Conservation (phyloP, 2,329 filamentous ascomycete species). For the Daldinia sp. region DNA sequence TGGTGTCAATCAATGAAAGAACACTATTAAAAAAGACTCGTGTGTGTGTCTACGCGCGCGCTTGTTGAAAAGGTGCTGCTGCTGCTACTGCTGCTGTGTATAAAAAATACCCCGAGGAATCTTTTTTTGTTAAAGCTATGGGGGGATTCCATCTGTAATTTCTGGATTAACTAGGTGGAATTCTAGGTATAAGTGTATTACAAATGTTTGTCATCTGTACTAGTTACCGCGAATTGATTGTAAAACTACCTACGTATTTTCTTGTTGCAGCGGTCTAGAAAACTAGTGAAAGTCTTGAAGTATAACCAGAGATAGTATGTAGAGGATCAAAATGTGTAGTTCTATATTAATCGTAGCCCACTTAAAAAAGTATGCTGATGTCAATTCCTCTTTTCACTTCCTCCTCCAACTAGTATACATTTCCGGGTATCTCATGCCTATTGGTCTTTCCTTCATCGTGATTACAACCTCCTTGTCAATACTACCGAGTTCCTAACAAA, state of each 20-base stretch:
- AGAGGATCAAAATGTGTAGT: not conserved
- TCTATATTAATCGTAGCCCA: too few species aligned
- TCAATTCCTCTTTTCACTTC: not conserved
- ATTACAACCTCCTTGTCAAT: not conserved
- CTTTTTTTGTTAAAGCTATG: not conserved
- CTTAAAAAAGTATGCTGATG: not conserved
- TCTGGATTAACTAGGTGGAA: not conserved
- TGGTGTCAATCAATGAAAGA: constrained; percentile 45
- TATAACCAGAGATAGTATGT: not conserved
- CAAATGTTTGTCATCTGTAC: constrained; percentile 7
- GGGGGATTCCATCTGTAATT: constrained; percentile 1
- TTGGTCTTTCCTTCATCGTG: not conserved
- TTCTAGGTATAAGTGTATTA: constrained; percentile 6
- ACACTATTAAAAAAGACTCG: constrained; percentile 34
- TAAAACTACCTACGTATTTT: not conserved
- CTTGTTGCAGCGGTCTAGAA: not conserved
- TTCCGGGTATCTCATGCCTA: not conserved
- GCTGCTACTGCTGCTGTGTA: constrained; percentile 2
- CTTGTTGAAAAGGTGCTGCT: not conserved
- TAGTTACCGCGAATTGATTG: constrained; percentile 1
- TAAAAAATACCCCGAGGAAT: constrained; percentile 4
- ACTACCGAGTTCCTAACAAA: not conserved
- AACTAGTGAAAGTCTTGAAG: not conserved
- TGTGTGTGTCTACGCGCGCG: not conserved
- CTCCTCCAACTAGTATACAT: not conserved